phyloP scores from a whole-genome alignment of 441 rosid species.

The Erysimum cheiri region DNA sequence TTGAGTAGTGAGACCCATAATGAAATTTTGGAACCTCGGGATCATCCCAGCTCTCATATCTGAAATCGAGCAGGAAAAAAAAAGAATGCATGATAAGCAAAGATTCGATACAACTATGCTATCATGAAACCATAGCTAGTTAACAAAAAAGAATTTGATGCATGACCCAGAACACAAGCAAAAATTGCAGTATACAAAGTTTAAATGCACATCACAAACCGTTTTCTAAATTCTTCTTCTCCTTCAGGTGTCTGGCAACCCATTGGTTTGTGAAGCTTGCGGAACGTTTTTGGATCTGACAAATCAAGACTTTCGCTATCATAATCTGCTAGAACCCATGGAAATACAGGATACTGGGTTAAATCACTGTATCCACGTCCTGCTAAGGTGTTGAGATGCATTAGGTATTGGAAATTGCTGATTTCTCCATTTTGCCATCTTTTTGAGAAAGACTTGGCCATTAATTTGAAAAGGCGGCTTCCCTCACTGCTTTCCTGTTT shows the following conservation, averaged over 20 bases:
- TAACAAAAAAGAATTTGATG: conserved; percentile 20
- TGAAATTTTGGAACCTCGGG: conserved; percentile 99
- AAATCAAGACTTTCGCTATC: conserved; percentile 91
- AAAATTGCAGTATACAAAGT: conserved; percentile 22
- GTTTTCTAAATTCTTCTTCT: conserved; percentile 97
- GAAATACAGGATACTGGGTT: conserved; percentile 99
- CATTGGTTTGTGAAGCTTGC: conserved; percentile 98
- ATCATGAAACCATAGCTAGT: conserved; percentile 28
- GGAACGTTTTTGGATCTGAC: conserved; percentile 87
- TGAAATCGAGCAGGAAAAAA: conserved; percentile 47
- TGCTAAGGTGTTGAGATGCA: conserved; percentile 99
- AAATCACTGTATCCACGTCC: conserved; percentile 99
- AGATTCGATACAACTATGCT: not conserved
- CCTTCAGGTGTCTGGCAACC: conserved; percentile 99
- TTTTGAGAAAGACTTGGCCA: conserved; percentile 98
- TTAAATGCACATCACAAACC: conserved; percentile 56
- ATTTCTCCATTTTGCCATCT: conserved; percentile 99
- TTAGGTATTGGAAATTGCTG: conserved; percentile 99
- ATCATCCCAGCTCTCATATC: conserved; percentile 99
- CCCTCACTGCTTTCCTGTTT: conserved; percentile 97
- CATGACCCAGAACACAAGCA: conserved; percentile 9
- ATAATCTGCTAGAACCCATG: conserved; percentile 99
- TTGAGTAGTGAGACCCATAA: conserved; percentile 99
- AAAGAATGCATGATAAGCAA: conserved; percentile 30
- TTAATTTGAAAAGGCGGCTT: conserved; percentile 88